A percentile compares a stretch with the other conserved stretches of the same genome.
Evolutionary conservation across 2,329 filamentous ascomycete genomes (phyloP).

Genomic region (Xylogone sp.): DNA sequence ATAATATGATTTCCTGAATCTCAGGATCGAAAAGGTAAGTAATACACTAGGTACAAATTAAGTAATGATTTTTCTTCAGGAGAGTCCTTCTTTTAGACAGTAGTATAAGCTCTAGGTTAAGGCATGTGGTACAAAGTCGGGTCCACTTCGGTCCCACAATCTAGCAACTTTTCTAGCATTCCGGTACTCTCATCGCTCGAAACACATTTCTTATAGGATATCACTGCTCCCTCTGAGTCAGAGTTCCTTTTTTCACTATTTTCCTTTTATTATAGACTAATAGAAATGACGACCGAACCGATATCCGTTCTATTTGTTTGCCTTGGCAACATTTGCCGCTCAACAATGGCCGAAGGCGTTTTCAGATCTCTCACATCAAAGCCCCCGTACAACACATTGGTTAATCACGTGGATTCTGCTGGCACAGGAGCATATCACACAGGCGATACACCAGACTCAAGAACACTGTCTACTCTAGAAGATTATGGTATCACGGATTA

Average conservation of each 20-base stretch:
- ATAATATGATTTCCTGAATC: too few species aligned
- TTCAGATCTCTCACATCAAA: slow-evolving; percentile 70
- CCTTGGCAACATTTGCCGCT: slow-evolving; percentile 91
- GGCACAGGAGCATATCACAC: slow-evolving; percentile 86
- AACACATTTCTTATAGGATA: too few species aligned
- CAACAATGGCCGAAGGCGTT: slow-evolving; percentile 94
- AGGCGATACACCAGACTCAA: slow-evolving; percentile 71
- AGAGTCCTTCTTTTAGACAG: too few species aligned
- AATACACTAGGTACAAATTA: too few species aligned
- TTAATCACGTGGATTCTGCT: slow-evolving; percentile 77
- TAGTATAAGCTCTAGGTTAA: neutral
- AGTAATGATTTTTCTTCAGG: too few species aligned
- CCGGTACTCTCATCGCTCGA: too few species aligned
- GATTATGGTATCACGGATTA: slow-evolving; percentile 75
- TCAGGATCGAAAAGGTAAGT: too few species aligned
- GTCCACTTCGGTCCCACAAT: neutral
- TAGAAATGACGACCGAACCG: slow-evolving; percentile 16
- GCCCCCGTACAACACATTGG: slow-evolving; percentile 52
- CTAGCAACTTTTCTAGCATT: too few species aligned
- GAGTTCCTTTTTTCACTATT: too few species aligned
- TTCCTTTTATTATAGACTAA: too few species aligned
- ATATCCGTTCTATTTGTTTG: slow-evolving; percentile 90
- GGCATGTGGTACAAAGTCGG: neutral
- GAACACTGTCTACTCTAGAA: slow-evolving; percentile 76
- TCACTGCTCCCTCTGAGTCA: too few species aligned